These are phyloP conservation scores for Coniochaeta pulveracea DNA, from an alignment of 2,329 filamentous ascomycete species.

Conservation along the genomic window DNA sequence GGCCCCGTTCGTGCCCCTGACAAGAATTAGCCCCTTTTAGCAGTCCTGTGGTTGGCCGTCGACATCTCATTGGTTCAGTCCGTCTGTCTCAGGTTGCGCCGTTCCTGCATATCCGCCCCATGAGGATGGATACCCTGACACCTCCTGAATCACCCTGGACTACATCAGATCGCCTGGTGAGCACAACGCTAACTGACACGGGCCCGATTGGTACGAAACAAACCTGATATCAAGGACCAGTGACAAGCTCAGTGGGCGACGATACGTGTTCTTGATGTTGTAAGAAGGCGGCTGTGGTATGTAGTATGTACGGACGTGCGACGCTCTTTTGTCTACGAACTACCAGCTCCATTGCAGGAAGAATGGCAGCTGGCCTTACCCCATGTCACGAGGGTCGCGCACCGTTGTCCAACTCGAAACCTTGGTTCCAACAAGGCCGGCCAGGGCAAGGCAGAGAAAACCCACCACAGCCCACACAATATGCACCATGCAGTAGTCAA, in stretches of 20 bases:
- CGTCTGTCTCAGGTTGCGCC: slow-evolving; percentile 2
- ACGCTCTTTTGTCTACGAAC: background rate
- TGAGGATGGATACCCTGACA: background rate
- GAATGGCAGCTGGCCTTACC: too few relatives aligned
- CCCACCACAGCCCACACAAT: background rate
- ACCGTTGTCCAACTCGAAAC: slow-evolving; percentile 4
- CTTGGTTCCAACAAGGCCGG: too few relatives aligned
- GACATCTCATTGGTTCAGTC: slow-evolving; percentile 1
- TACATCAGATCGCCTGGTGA: background rate
- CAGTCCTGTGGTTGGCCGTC: too few relatives aligned
- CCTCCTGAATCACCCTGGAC: background rate
- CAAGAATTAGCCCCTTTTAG: too few relatives aligned
- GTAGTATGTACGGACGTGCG: background rate
- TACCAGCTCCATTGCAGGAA: background rate
- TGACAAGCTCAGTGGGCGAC: background rate
- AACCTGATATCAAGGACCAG: background rate
- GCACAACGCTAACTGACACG: too few relatives aligned
- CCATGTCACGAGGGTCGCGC: background rate
- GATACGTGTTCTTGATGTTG: background rate
- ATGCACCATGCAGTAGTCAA: background rate
- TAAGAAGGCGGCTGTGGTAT: background rate
- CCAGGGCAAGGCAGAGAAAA: background rate
- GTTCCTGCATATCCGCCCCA: slow-evolving; percentile 5
- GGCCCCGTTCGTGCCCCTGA: too few relatives aligned
- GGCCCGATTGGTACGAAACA: too few relatives aligned